Evolutionary conservation across 257 asterid genomes (phyloP), one percentile per base, ranked within the genome.

Genomic region (Salvia miltiorrhiza): DNA sequence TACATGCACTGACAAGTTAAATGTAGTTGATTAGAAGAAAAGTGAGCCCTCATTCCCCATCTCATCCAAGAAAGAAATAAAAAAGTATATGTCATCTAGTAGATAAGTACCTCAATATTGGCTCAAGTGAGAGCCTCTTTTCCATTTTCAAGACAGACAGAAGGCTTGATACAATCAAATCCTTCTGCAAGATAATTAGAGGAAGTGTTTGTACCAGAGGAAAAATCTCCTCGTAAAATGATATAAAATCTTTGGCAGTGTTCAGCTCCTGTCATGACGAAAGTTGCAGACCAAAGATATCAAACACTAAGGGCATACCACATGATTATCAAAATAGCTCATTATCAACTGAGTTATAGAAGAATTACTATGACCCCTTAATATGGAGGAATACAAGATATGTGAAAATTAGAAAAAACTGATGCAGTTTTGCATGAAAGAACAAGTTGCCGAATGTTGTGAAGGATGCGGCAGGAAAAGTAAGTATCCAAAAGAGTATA

Each of bases 191-290:
- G 80, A 93, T 81, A 76, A 93, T 89, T 64, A 83, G 97, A 3
- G 96, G 96, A 56, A 90, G 84, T 40, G 97, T 93, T 79, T 93
- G 99, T 63, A 93, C 95, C 79, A 84, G 69, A 48, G 97, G 96
- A 74, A 89, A 78, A 67, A 81, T 69, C 83, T 93, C 93, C 82
- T 88, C 95, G 47, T 93, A 93, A 81, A 86, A 77, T 39, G 97
- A 80, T 72, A 90, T 93, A 75, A 93, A 93, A 73, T 86, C 97
- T 80, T 87, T 95, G 0, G 96, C 97, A 7, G 97, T 93, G 79
- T 93, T 93, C 45, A 93, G 79, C 78, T 93, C 99, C 99, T 93
- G 19, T 14, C 71, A 48, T 14, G 52, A 69, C 47, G 73, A 66
- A 72, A 39, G 64, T 45, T 54, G 24, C 58, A 45, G 39, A 65